These are phyloP conservation scores for Aspergillus melleus DNA, from an alignment of 2,329 filamentous ascomycete genomes.

Conservation along the genomic window DNA sequence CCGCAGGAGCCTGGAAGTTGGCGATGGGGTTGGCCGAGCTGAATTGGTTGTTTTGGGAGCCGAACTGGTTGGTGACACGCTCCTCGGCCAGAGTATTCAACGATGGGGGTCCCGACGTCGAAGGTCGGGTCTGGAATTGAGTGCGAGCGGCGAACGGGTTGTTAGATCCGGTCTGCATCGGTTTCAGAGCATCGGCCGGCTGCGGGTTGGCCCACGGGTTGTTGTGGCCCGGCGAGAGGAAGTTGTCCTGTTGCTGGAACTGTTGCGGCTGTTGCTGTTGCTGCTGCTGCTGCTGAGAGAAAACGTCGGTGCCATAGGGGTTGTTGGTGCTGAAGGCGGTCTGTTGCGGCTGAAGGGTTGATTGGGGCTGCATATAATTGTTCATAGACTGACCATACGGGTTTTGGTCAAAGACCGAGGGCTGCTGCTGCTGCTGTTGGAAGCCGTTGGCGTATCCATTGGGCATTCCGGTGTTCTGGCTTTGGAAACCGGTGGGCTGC, in stretches of 20 bases:
- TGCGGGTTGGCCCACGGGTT: conserved; percentile 83
- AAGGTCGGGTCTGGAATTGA: conserved; percentile 56
- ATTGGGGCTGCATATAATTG: conserved; percentile 51
- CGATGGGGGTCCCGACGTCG: conserved; percentile 63
- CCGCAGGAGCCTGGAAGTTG: conserved; percentile 47
- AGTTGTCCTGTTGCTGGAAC: conserved; percentile 56
- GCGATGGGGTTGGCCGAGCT: conserved; percentile 49
- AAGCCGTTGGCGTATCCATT: conserved; percentile 72
- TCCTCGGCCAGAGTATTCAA: conserved; percentile 80
- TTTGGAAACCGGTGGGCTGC: conserved; percentile 72
- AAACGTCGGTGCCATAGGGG: conserved; percentile 54
- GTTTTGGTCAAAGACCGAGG: conserved; percentile 64
- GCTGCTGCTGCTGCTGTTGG: conserved; percentile 56
- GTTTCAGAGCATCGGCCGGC: conserved; percentile 66
- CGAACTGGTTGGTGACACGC: conserved; percentile 67
- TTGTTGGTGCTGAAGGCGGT: conserved; percentile 59
- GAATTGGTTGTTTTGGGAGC: conserved; percentile 37
- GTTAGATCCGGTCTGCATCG: conserved; percentile 91
- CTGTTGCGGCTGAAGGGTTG: conserved; percentile 58
- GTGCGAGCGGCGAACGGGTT: conserved; percentile 83
- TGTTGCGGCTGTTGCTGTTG: conserved; percentile 39
- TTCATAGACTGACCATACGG: conserved; percentile 42
- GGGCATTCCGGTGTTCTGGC: conserved; percentile 64
- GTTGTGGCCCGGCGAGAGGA: conserved; percentile 77
- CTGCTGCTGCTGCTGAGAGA: conserved; percentile 52